Base-by-base conservation (phyloP, 2,329 filamentous ascomycete genomes). In the Coniochaeta prunicola region DNA sequence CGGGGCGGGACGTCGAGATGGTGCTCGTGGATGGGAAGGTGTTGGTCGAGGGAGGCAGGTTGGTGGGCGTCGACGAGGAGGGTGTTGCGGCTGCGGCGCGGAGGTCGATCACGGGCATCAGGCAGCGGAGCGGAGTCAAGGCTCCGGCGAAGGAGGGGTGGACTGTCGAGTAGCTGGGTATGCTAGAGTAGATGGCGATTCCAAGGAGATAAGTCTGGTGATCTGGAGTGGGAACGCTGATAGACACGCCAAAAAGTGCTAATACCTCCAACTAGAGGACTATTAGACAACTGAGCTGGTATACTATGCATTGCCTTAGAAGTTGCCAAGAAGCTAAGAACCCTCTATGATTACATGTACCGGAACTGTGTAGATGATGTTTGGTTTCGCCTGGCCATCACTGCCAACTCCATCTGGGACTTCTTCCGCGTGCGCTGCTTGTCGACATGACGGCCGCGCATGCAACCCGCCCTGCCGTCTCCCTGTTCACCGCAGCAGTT, bases 21-120 rank as follows among this genome's bases (percentile, higher is more conserved):
- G 65, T 67, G 12, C 57, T 69, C 56, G 67, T 69, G 9, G 66
- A 69, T 59, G 68, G 67, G 13, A 53, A 63, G 48, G 12, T 64
- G 6, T 54, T 69, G 3, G 67, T 70, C 3, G 59, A 63, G 3
- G 59, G 42, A 4, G 64, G 68, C 2, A 56, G 58, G 40, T 57
- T 70, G 58, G 61, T 68, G 1, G 60, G 38, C 17, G 55, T 65
- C 55, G 62, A 68, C 56, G 68, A 68, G 54, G 56, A 31, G 15
- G 63, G 62, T 53, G 62, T 68, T 21, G 10, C 12, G 26, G 38
- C 28, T 13, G 56, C 56, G 17, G 57, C 54, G 31, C 30, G 55
- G 19, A 42, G n/a, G 19, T 21, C 54, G 17, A 48, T 59, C 10
- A 31, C 15, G 19, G 58, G 54, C 13, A 59, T 59, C 17, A 55